A percentile compares a stretch with the other conserved stretches of the same genome.
Evolutionary conservation across 1,139 yeast genomes (phyloP).

Genomic region (Saccharomyces hybrid): DNA sequence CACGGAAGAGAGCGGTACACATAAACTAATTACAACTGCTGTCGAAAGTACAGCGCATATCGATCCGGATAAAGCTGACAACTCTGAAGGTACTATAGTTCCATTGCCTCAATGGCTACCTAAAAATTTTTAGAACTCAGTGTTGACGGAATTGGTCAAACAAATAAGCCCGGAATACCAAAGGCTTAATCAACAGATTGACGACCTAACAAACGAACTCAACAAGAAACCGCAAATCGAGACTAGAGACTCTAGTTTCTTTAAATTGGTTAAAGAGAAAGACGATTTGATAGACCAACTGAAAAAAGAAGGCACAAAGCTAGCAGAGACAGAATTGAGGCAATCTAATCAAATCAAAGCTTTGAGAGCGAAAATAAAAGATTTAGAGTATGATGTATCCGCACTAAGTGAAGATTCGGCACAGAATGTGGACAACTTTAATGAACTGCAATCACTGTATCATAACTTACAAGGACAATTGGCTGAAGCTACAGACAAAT

Average conservation of each 20-base stretch:
- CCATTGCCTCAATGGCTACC: conserved; percentile 17
- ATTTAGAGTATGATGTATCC: conserved; percentile 18
- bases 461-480: conserved; percentile 32
- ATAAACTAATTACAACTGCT: not conserved
- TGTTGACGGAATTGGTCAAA: conserved; percentile 19
- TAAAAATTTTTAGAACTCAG: conserved; percentile 11
- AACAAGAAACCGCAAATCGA: conserved; percentile 3
- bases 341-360: conserved; percentile 61
- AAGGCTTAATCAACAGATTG: conserved; percentile 7
- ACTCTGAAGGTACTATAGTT: not conserved
- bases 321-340: conserved; percentile 68
- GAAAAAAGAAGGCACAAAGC: conserved; percentile 68
- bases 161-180: conserved; percentile 12
- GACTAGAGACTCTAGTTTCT: conserved; percentile 11
- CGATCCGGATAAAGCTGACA: not conserved
- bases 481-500: conserved; percentile 28
- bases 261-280: conserved; percentile 25
- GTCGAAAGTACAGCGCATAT: not conserved
- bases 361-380: conserved; percentile 41
- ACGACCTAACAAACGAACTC: conserved; percentile 9
- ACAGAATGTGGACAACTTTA: conserved; percentile 42
- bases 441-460: conserved; percentile 24
- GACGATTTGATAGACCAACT: conserved; percentile 40
- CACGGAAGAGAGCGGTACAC: not conserved
- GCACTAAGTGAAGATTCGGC: not conserved